Conservation (phyloP, 164 flowering plant species). For the Dillenia suffruticosa region DNA sequence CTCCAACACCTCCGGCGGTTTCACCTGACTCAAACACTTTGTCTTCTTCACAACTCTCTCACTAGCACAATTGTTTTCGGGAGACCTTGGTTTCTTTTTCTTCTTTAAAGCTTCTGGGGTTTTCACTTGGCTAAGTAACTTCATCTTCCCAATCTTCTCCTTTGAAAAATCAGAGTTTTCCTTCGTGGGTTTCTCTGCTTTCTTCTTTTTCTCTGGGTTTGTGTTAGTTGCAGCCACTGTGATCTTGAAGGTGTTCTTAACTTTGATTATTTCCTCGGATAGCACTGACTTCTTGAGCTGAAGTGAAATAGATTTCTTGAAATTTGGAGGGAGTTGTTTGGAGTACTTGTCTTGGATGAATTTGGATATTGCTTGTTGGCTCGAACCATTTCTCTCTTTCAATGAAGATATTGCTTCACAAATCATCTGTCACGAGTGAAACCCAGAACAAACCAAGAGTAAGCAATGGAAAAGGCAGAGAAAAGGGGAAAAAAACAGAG, state of each 20-base stretch:
- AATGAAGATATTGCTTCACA: slow-evolving; percentile 36
- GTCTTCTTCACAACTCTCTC: not conserved
- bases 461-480: not conserved
- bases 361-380: slow-evolving; percentile 47
- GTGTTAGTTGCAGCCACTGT: slow-evolving; percentile 11
- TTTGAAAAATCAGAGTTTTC: not conserved
- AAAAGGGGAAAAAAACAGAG: not conserved
- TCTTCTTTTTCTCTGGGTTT: not conserved
- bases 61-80: no score
- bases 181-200: not conserved
- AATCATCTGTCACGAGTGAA: slow-evolving; percentile 33
- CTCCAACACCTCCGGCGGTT: slow-evolving; percentile 21
- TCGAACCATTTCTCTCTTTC: slow-evolving; percentile 51
- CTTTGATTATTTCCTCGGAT: slow-evolving; percentile 33
- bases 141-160: slow-evolving; percentile 11
- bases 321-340: slow-evolving; percentile 29
- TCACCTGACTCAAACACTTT: slow-evolving; percentile 27
- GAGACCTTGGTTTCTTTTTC: not conserved
- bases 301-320: slow-evolving; percentile 31
- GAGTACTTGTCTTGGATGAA: slow-evolving; percentile 39
- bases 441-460: not conserved
- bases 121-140: slow-evolving; percentile 17
- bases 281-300: slow-evolving; percentile 39
- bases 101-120: slow-evolving; percentile 17
- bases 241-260: slow-evolving; percentile 38